A percentile compares a stretch with the other conserved stretches of the same genome.
Evolutionary conservation across 192 early-diverging fungal genomes (phyloP).

Genomic region (Backusella tuberculispora): DNA sequence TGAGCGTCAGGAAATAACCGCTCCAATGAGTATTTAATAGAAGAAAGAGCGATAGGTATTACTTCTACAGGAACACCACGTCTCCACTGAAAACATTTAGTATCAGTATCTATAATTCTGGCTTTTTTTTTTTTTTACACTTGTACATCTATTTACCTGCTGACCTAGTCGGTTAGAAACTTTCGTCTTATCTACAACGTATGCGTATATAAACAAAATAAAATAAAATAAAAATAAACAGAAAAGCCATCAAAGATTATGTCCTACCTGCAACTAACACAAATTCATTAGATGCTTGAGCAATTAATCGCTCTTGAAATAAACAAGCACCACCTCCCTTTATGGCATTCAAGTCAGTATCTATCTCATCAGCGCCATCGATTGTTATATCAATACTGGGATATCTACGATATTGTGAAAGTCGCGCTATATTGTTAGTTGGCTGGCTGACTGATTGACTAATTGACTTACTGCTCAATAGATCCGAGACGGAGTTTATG

Average conservation of each 20-base stretch:
- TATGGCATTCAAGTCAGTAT: constrained; percentile 85
- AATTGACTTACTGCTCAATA: constrained; percentile 61
- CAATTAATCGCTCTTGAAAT: constrained; percentile 91
- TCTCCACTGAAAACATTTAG: constrained; percentile 53
- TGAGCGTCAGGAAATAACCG: constrained; percentile 42
- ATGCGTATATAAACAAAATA: not conserved
- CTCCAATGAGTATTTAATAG: constrained; percentile 56
- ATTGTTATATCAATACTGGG: constrained; percentile 85
- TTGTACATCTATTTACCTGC: constrained; percentile 18
- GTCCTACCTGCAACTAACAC: constrained; percentile 78
- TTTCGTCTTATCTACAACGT: constrained; percentile 73
- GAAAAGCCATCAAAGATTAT: not conserved
- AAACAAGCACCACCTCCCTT: constrained; percentile 90
- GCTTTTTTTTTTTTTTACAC: too few species aligned
- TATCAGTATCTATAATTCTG: not conserved
- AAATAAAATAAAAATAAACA: too few species aligned
- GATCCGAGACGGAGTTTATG: constrained; percentile 74
- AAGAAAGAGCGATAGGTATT: constrained; percentile 78
- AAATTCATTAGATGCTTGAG: constrained; percentile 77
- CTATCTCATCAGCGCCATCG: constrained; percentile 92
- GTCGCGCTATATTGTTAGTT: too few species aligned
- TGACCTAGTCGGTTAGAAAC: constrained; percentile 58
- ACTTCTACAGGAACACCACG: constrained; percentile 92
- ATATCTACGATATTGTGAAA: constrained; percentile 43
- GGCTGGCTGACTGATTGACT: not conserved